Percentiles rank a stretch among this genome's conserved stretches.
Evolutionary conservation across 768 basidiomycete genomes (phyloP).

Genomic region (Scleroderma bovista): DNA sequence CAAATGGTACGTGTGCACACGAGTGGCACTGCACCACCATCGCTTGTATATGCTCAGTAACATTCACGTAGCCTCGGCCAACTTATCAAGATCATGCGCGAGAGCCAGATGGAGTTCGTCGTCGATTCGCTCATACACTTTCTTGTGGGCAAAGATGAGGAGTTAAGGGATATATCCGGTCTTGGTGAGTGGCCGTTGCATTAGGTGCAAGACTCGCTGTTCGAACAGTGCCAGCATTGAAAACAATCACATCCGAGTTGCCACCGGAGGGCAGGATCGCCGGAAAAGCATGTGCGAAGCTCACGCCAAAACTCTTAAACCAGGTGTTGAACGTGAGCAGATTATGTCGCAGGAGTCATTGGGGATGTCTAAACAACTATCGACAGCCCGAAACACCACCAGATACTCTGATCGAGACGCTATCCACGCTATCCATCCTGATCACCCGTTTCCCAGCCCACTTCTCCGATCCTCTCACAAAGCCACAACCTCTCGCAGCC

Average conservation of each 20-base stretch:
- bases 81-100: slow-evolving; percentile 84
- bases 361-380: not conserved
- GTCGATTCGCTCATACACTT: slow-evolving; percentile 87
- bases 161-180: slow-evolving; percentile 89
- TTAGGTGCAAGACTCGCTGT: not conserved
- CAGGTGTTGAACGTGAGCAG: slow-evolving; percentile 69
- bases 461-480: slow-evolving; percentile 47
- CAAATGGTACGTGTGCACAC: slow-evolving; percentile 61
- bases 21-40: not conserved
- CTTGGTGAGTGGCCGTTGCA: slow-evolving; percentile 51
- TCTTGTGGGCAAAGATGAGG: slow-evolving; percentile 84
- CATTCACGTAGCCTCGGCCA: slow-evolving; percentile 63
- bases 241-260: slow-evolving; percentile 90
- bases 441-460: slow-evolving; percentile 78
- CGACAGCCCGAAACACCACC: slow-evolving; percentile 61
- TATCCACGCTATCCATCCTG: slow-evolving; percentile 83
- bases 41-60: not conserved
- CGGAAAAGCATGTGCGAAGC: slow-evolving; percentile 71
- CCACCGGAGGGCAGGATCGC: slow-evolving; percentile 79
- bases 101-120: slow-evolving; percentile 76
- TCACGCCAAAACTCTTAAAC: slow-evolving; percentile 75
- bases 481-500: slow-evolving; percentile 57
- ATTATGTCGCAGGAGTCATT: not conserved
- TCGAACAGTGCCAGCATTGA: slow-evolving; percentile 59
- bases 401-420: slow-evolving; percentile 76